Base-by-base conservation (phyloP, 2,329 filamentous ascomycete species). In the Cadophora gregata region DNA sequence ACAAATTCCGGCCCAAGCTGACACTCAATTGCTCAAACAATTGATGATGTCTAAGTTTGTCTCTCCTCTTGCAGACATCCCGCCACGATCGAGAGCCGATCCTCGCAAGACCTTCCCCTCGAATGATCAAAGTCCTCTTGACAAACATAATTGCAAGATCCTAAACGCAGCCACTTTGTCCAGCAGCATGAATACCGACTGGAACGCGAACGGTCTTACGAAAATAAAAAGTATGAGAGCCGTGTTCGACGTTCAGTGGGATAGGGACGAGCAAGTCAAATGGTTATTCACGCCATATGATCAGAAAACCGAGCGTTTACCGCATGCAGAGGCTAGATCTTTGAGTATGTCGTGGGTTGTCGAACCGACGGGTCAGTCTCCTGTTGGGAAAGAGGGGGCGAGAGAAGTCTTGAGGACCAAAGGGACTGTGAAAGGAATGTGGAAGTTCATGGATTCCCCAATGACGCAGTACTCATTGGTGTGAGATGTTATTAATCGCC, bases 321-420 rank as follows among this genome's bases (percentile, higher is more conserved):
- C 60, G 10, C 50, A 62, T 48, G 33, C 47, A 6, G 48, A 62
- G 16, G 31, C 31, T 14, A 53, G 60, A 42, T 10, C 60, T 8
- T 19, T 62, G 47, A 55, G 60, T 38, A 62, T 62, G 48, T 62
- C 60, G 27, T 62, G 60, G 48, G 31, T 45, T 45, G 60, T 62
- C n/a, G 48, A 62, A 29, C 60, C 60, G 24, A 55, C 48, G 19
- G 60, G 48, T 3, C 31, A 62, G 1, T 53, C 21, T 55, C 31
- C 60, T 10, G 60, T 55, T 51, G 45, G 6, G 9, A 29, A 25
- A 7, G 33, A 62, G 16, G 60, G 60, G 2, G 31, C 27, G 0
- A 42, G 45, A 9, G 60, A 62, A 19, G 14, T 55, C 0, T 31
- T 62, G 16, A 62, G 31, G 31, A 62, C 60, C 14, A 55, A 38